Evolutionary conservation across 805 yeast species (phyloP).

Genomic region (Candida vartiovaarae): DNA sequence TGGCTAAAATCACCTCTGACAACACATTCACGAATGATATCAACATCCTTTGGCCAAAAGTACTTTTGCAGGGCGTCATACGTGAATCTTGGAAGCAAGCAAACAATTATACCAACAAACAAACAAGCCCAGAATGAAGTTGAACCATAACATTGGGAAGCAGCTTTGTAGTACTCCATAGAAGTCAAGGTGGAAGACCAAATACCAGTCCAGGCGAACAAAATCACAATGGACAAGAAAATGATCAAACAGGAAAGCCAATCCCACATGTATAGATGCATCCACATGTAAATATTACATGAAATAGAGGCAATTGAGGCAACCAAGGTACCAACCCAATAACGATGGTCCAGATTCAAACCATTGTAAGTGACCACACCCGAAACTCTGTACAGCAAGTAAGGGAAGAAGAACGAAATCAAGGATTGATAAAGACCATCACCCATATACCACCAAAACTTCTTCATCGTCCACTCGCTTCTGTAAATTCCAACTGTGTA

Average conservation of each 20-base stretch:
- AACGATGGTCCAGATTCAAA: conserved; percentile 60
- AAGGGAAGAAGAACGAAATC: conserved; percentile 69
- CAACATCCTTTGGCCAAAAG: conserved; percentile 58
- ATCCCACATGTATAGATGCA: conserved; percentile 78
- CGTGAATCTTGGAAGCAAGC: conserved; percentile 62
- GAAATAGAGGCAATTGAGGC: conserved; percentile 60
- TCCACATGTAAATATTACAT: conserved; percentile 57
- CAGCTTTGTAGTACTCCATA: conserved; percentile 61
- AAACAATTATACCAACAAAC: conserved; percentile 54
- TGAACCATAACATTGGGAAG: conserved; percentile 54
- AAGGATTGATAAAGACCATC: conserved; percentile 76
- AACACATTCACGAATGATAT: conserved; percentile 68
- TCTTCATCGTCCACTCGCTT: conserved; percentile 59
- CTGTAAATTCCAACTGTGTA: conserved; percentile 69
- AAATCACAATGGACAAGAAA: conserved; percentile 48
- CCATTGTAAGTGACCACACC: conserved; percentile 46
- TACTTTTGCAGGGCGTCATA: conserved; percentile 49
- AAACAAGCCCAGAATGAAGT: conserved; percentile 62
- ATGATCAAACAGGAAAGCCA: conserved; percentile 57
- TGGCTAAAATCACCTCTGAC: conserved; percentile 57
- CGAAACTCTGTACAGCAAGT: conserved; percentile 38
- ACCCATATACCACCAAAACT: conserved; percentile 66
- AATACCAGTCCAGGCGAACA: conserved; percentile 74
- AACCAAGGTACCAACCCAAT: conserved; percentile 61
- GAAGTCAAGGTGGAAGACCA: conserved; percentile 55